Evolutionary conservation across 2,329 filamentous ascomycete genomes (phyloP), one percentile per base, ranked within the genome.

Genomic region (Microcera coccophila): DNA sequence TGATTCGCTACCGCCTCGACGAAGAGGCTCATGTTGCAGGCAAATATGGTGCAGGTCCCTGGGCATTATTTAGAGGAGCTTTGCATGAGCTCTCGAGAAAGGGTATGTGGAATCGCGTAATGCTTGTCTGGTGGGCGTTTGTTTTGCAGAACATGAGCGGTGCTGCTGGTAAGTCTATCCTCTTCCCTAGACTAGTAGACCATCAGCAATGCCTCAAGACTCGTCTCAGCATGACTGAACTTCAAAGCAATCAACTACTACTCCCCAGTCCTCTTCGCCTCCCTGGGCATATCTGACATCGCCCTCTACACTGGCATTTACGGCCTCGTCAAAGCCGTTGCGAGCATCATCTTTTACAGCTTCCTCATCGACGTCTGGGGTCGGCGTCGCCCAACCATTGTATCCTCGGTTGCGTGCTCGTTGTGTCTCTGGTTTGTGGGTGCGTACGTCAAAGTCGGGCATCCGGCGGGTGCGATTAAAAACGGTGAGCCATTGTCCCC

Each of bases 361-460:
- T 62, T 60, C 3, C 53, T 71, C 3, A 64, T 71, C 40, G 68
- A 71, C 28, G 45, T 64, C n/a, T 61, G 64, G 58, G 68, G 68
- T 22, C 63, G 68, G 15, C 60, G 67, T 4, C 54, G 60, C 37
- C 68, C 67, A 1, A 67, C 71, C 2, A 71, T 77, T 29, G 62
- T 73, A 55, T 74, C 72, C 1, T 74, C 72, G 1, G 57, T 71
- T 11, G 63, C 68, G 5, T 75, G 73, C 35, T 73, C 70, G 2
- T 53, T 70, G 1, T 74, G 71, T 28, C 68, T 77, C 49, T 76
- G 70, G 65, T 69, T 74, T 36, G 70, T 78, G 3, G 75, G 74
- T 1, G 70, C 70, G 5, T 79, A 78, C 46, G 74, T 78, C 29
- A 73, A 74, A 58, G 69, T 72, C 35, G 71, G 70, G 2, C 70